Evolutionary conservation across 2,329 filamentous ascomycete species (phyloP).

Genomic region (Scortechinia acanthostroma): DNA sequence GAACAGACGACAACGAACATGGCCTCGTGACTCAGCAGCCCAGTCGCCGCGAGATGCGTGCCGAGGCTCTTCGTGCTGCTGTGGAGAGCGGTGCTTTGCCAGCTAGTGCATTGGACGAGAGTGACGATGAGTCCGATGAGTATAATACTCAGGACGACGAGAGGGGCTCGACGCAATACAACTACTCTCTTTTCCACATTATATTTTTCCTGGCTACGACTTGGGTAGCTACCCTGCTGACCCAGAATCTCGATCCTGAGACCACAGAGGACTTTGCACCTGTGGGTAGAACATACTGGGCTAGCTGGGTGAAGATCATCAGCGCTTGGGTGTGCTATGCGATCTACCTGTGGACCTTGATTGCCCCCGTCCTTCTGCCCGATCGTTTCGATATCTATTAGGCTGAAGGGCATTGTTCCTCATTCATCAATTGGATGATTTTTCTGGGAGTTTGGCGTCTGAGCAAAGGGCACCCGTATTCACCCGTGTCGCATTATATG

Average conservation of each 20-base stretch:
- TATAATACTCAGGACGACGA: conserved; percentile 66
- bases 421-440: too few species aligned
- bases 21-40: conserved; percentile 84
- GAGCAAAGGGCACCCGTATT: too few species aligned
- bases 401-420: too few species aligned
- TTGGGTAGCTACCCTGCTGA: conserved; percentile 89
- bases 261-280: conserved; percentile 74
- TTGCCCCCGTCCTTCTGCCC: conserved; percentile 78
- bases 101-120: conserved; percentile 73
- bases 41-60: conserved; percentile 80
- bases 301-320: conserved; percentile 98
- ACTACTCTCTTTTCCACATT: conserved; percentile 89
- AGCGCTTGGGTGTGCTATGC: conserved; percentile 94
- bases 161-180: conserved; percentile 84
- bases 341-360: conserved; percentile 87
- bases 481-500: too few species aligned
- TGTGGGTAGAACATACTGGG: conserved; percentile 91
- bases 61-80: conserved; percentile 81
- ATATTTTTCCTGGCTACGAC: conserved; percentile 95
- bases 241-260: conserved; percentile 57
- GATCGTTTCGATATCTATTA: conserved; percentile 72
- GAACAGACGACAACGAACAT: conserved; percentile 66
- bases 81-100: conserved; percentile 89
- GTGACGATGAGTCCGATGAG: conserved; percentile 49
- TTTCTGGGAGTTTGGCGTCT: too few species aligned